Evolutionary conservation across 1,284 basidiomycete genomes (phyloP).

Genomic region (Phlebopus sp.): DNA sequence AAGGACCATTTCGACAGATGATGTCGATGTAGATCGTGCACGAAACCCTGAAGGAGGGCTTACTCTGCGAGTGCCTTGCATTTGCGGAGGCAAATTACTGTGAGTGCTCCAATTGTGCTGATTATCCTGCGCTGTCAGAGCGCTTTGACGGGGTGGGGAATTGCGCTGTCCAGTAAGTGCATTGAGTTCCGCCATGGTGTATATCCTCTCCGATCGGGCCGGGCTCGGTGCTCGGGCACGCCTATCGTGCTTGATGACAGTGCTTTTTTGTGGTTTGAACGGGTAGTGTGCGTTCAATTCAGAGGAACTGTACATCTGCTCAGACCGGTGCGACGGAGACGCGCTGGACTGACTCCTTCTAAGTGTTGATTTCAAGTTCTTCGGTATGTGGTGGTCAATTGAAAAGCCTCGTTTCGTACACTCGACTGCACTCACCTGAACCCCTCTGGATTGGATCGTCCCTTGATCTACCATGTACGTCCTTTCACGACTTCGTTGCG

Average conservation of each 20-base stretch:
- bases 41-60: conserved; percentile 14
- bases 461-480: conserved; percentile 12
- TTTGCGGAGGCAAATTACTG: conserved; percentile 22
- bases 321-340: conserved; percentile 25
- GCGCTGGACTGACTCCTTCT: conserved; percentile 18
- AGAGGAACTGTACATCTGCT: conserved; percentile 20
- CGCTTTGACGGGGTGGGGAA: conserved; percentile 21
- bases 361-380: conserved; percentile 13
- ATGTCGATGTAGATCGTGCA: conserved; percentile 31
- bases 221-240: conserved; percentile 23
- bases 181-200: conserved; percentile 32
- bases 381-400: neutral
- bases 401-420: neutral
- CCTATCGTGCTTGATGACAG: conserved; percentile 19
- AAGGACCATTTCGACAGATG: conserved; percentile 48
- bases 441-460: conserved; percentile 17
- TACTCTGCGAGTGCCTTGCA: conserved; percentile 13
- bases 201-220: conserved; percentile 32
- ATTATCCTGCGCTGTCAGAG: conserved; percentile 10
- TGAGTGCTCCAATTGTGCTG: conserved; percentile 14
- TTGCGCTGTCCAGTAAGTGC: conserved; percentile 28
- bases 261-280: conserved; percentile 21
- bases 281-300: conserved; percentile 17
- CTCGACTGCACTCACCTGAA: conserved; percentile 15
- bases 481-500: conserved; percentile 12